A percentile compares a stretch with the other conserved stretches of the same genome.
Evolutionary conservation across 176 grass and related monocot genomes (phyloP).

Genomic region (Puccinellia tenuiflora): DNA sequence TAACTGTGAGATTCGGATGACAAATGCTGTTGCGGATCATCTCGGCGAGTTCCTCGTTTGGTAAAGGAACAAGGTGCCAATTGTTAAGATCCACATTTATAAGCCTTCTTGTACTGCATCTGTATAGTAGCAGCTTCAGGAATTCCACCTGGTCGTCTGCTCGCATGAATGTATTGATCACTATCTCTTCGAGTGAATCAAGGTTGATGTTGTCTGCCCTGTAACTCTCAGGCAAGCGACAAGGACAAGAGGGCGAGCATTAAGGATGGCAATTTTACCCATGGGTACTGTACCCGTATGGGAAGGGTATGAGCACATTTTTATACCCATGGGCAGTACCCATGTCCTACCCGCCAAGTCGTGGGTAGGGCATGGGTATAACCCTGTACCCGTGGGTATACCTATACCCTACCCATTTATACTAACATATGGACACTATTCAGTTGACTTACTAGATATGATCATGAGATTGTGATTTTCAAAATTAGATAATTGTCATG

Average conservation of each 20-base stretch:
- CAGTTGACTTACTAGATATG: too few relatives aligned
- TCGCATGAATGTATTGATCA: neutral
- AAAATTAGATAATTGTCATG: too few relatives aligned
- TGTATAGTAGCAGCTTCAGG: neutral
- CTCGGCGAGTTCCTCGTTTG: neutral
- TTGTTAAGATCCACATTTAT: neutral
- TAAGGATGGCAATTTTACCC: too few relatives aligned
- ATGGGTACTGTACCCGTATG: too few relatives aligned
- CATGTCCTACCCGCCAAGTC: too few relatives aligned
- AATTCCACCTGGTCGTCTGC: neutral
- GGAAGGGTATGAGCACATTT: too few relatives aligned
- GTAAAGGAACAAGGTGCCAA: neutral
- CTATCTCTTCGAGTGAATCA: neutral
- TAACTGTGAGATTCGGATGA: neutral
- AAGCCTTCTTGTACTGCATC: neutral
- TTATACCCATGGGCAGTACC: too few relatives aligned
- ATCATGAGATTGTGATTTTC: too few relatives aligned
- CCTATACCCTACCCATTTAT: too few relatives aligned
- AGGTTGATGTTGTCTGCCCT: neutral
- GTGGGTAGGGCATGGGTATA: too few relatives aligned
- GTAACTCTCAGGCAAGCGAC: neutral
- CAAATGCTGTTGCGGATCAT: neutral
- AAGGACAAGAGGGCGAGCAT: neutral
- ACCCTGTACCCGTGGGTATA: too few relatives aligned
- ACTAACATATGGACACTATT: too few relatives aligned